Evolutionary conservation across 768 basidiomycete genomes (phyloP).

Genomic region (Sistotremastrum suecicum): DNA sequence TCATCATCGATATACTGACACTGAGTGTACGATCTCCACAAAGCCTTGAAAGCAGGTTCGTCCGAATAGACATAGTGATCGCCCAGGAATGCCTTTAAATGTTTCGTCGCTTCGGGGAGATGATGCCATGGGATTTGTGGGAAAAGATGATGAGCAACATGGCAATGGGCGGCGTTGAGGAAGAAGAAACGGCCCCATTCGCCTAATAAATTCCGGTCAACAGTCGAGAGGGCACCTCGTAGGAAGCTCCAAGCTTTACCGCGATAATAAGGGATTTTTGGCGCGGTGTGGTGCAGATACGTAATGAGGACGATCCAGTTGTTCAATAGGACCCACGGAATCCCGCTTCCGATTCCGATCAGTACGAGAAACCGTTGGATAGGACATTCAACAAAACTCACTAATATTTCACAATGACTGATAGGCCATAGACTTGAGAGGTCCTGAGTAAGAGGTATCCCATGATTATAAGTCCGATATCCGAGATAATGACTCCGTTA

Average conservation of each 20-base stretch:
- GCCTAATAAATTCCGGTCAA: conserved; percentile 16
- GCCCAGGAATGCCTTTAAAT: too few relatives aligned
- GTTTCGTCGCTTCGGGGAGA: too few relatives aligned
- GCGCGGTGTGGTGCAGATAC: conserved; percentile 18
- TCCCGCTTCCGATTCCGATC: too few relatives aligned
- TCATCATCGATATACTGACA: too few relatives aligned
- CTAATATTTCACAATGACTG: conserved; percentile 17
- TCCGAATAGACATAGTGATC: too few relatives aligned
- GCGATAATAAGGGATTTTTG: conserved; percentile 17
- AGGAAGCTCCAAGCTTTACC: conserved; percentile 16
- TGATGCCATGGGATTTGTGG: too few relatives aligned
- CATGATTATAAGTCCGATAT: conserved; percentile 15
- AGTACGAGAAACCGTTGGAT: too few relatives aligned
- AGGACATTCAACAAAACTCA: conserved; percentile 3
- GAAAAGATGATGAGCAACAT: too few relatives aligned
- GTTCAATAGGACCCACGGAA: too few relatives aligned
- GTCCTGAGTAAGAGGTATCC: conserved; percentile 6
- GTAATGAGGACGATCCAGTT: conserved; percentile 11
- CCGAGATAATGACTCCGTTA: conserved; percentile 10
- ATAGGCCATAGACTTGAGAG: conserved; percentile 10
- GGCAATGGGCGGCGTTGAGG: conserved; percentile 10
- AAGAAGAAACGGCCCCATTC: conserved; percentile 19
- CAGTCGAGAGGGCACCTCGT: conserved; percentile 16
- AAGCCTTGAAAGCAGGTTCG: too few relatives aligned
- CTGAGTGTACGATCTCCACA: too few relatives aligned